phyloP scores from a whole-genome alignment of 805 yeast genomes.

The Myxozyma neglecta region DNA sequence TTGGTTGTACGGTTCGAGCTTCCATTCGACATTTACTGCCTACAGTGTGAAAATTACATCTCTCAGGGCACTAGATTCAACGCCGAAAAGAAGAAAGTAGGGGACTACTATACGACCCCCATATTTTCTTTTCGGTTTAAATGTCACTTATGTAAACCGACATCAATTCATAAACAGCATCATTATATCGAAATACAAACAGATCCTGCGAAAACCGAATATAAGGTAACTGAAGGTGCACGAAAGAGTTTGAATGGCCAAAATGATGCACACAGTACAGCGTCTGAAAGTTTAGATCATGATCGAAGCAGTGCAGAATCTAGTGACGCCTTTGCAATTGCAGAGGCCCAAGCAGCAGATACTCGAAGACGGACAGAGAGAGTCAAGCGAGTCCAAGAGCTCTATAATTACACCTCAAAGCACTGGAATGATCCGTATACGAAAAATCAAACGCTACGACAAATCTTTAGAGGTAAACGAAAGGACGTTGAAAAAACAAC shows the following conservation, averaged over 20 bases:
- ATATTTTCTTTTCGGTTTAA: constrained; percentile 38
- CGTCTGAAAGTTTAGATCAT: background rate
- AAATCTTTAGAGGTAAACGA: constrained; percentile 28
- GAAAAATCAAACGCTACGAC: constrained; percentile 34
- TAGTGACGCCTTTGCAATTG: constrained; percentile 30
- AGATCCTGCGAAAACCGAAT: constrained; percentile 39
- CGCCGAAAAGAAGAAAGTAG: constrained; percentile 38
- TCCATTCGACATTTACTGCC: constrained; percentile 38
- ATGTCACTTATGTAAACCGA: constrained; percentile 35
- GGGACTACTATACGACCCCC: constrained; percentile 37
- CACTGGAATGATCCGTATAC: constrained; percentile 36
- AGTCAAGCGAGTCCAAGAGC: constrained; percentile 22
- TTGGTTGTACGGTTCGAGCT: constrained; percentile 39
- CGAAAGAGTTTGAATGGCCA: constrained; percentile 18
- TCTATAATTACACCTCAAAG: constrained; percentile 24
- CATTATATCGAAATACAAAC: constrained; percentile 36
- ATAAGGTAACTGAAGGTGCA: constrained; percentile 35
- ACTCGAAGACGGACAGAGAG: constrained; percentile 5
- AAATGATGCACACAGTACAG: constrained; percentile 13
- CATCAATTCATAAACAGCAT: background rate
- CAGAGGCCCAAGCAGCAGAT: constrained; percentile 26
- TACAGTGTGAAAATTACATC: constrained; percentile 34
- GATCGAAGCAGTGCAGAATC: background rate
- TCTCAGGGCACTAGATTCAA: constrained; percentile 40
- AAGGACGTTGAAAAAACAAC: constrained; percentile 11